Conservation (phyloP, 2,329 filamentous ascomycete genomes). For the Xylaria multiplex region DNA sequence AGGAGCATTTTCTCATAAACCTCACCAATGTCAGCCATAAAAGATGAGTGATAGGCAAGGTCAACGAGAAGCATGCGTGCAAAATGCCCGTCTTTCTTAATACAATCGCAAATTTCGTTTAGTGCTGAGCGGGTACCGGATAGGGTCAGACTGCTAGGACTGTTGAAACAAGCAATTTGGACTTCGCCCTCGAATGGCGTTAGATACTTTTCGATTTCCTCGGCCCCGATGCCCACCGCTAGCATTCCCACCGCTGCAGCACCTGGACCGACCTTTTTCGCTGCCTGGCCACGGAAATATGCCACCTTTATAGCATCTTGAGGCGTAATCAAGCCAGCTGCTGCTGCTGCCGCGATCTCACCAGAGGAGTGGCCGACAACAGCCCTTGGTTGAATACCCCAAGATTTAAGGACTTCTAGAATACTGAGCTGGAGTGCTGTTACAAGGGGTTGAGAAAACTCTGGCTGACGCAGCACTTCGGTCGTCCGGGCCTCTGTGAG, state of each 20-base stretch:
- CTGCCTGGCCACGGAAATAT: slow-evolving; percentile 32
- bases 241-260: slow-evolving; percentile 35
- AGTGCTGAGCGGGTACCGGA: slow-evolving; percentile 33
- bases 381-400: slow-evolving; percentile 21
- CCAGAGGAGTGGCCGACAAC: slow-evolving; percentile 43
- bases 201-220: slow-evolving; percentile 16
- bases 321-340: slow-evolving; percentile 22
- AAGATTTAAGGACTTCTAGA: slow-evolving; percentile 9
- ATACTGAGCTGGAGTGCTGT: slow-evolving; percentile 38
- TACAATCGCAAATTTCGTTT: no score
- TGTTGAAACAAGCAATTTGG: slow-evolving; percentile 46
- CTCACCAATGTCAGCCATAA: slow-evolving; percentile 29
- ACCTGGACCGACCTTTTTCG: no score
- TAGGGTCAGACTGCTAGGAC: slow-evolving; percentile 44
- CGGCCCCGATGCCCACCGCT: slow-evolving; percentile 36
- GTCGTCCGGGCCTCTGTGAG: slow-evolving; percentile 33
- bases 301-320: slow-evolving; percentile 35
- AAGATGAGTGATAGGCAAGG: slow-evolving; percentile 39
- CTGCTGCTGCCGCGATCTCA: slow-evolving; percentile 39
- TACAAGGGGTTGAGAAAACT: slow-evolving; percentile 41
- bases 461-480: slow-evolving; percentile 35
- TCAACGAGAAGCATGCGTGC: slow-evolving; percentile 32
- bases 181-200: neutral
- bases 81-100: no score
- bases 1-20: slow-evolving; percentile 33